phyloP scores from a whole-genome alignment of 805 yeast species.

The Lipomyces spencermartinsiae region DNA sequence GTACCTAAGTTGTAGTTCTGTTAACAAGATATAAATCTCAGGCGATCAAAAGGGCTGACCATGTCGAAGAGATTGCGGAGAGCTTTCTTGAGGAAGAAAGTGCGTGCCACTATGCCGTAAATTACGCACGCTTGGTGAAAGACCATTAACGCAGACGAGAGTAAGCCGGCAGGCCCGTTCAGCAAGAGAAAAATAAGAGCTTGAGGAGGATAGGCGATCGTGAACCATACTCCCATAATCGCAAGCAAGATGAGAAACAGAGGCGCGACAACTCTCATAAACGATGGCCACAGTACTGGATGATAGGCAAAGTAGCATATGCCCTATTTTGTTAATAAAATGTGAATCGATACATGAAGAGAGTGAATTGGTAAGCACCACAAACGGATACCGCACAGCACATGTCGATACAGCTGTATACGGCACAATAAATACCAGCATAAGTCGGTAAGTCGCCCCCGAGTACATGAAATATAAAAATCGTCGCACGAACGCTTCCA shows the following conservation, averaged over 20 bases:
- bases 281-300: conserved; percentile 36
- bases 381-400: conserved; percentile 28
- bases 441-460: conserved; percentile 31
- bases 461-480: conserved; percentile 21
- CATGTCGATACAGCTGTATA: conserved; percentile 30
- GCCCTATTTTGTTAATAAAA: conserved; percentile 22
- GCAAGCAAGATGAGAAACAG: conserved; percentile 13
- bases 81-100: conserved; percentile 26
- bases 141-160: conserved; percentile 24
- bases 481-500: not conserved
- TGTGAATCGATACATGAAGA: not conserved
- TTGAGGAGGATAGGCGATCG: conserved; percentile 31
- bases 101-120: conserved; percentile 19
- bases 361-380: conserved; percentile 18
- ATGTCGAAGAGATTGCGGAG: conserved; percentile 27
- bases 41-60: conserved; percentile 13
- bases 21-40: not conserved
- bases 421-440: conserved; percentile 25
- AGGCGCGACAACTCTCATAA: conserved; percentile 24
- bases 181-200: conserved; percentile 20
- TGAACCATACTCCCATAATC: conserved; percentile 22
- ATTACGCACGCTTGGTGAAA: conserved; percentile 24
- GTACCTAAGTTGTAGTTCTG: conserved; percentile 18
- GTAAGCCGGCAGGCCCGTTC: conserved; percentile 31
- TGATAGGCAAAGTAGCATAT: conserved; percentile 26